These are phyloP conservation scores for Globisporangium viniferum DNA, from an alignment of 352 stramenopile species.

Conservation along the genomic window DNA sequence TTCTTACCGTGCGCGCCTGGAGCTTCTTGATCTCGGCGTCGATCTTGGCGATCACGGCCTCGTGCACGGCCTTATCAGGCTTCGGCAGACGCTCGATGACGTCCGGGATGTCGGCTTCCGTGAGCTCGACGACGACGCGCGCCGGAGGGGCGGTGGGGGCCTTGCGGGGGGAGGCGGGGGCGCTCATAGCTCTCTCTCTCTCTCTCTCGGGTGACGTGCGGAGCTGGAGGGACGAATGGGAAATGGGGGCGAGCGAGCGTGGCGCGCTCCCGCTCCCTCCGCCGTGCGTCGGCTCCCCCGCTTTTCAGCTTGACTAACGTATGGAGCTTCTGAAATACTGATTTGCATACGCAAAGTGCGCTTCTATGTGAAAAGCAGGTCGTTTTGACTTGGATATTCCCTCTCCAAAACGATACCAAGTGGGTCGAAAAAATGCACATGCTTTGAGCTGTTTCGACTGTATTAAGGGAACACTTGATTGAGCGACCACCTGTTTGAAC, in stretches of 20 bases:
- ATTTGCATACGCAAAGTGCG: not conserved
- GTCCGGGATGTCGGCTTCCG: constrained; percentile 60
- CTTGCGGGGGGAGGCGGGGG: constrained; percentile 31
- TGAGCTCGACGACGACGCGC: constrained; percentile 23
- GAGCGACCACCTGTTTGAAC: not conserved
- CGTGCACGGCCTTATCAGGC: constrained; percentile 89
- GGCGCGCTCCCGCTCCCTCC: not conserved
- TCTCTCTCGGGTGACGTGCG: constrained; percentile 1
- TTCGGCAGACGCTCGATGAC: constrained; percentile 82
- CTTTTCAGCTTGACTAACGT: not conserved
- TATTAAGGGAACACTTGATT: not conserved
- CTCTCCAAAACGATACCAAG: not conserved
- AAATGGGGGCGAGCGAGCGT: not conserved
- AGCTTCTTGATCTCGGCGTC: constrained; percentile 91
- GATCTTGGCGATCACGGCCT: constrained; percentile 81
- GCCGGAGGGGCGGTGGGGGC: constrained; percentile 8
- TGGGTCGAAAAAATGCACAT: not conserved
- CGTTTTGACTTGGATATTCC: not conserved
- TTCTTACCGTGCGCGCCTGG: constrained; percentile 69
- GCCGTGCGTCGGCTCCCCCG: constrained; percentile 1
- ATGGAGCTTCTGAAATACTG: not conserved
- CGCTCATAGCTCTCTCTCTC: constrained; percentile 28
- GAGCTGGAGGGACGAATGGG: constrained; percentile 8
- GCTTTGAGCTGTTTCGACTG: not conserved
- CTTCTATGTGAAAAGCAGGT: not conserved